phyloP scores from a whole-genome alignment of 2,329 filamentous ascomycete genomes.

The Harringtonia aguacate region DNA sequence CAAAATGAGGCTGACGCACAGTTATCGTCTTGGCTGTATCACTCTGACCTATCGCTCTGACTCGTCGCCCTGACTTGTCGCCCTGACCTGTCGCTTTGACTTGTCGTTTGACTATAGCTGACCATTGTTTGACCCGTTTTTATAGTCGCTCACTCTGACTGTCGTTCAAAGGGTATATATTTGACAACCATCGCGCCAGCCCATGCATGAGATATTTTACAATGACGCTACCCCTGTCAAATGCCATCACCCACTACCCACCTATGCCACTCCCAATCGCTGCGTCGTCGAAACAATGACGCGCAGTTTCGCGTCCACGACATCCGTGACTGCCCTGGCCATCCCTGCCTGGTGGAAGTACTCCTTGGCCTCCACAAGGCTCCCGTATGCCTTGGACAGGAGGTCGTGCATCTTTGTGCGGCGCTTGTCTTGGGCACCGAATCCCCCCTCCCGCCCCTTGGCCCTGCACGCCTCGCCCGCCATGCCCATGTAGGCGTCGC shows the following conservation, averaged over 20 bases:
- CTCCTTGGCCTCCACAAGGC: constrained; percentile 6
- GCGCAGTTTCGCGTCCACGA: constrained; percentile 6
- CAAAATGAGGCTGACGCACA: too few species aligned
- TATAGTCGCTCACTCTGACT: too few species aligned
- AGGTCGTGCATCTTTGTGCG: constrained; percentile 3
- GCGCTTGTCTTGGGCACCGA: too few species aligned
- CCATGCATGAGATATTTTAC: background rate
- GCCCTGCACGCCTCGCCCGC: constrained; percentile 36
- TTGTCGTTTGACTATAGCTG: too few species aligned
- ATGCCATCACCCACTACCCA: too few species aligned
- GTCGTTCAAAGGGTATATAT: too few species aligned
- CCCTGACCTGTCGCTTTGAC: too few species aligned
- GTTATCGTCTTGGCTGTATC: too few species aligned
- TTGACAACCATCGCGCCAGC: too few species aligned
- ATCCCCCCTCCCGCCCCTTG: background rate
- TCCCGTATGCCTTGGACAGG: constrained; percentile 8
- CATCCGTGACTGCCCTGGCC: background rate
- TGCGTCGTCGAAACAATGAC: constrained; percentile 3
- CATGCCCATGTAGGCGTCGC: constrained; percentile 69
- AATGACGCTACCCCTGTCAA: background rate
- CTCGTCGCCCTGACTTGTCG: too few species aligned
- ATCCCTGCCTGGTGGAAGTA: constrained; percentile 4
- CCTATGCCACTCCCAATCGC: background rate
- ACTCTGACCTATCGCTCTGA: too few species aligned
- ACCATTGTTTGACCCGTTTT: too few species aligned